Conservation (phyloP, 352 stramenopile genomes). For the Globisporangium megalacanthum region DNA sequence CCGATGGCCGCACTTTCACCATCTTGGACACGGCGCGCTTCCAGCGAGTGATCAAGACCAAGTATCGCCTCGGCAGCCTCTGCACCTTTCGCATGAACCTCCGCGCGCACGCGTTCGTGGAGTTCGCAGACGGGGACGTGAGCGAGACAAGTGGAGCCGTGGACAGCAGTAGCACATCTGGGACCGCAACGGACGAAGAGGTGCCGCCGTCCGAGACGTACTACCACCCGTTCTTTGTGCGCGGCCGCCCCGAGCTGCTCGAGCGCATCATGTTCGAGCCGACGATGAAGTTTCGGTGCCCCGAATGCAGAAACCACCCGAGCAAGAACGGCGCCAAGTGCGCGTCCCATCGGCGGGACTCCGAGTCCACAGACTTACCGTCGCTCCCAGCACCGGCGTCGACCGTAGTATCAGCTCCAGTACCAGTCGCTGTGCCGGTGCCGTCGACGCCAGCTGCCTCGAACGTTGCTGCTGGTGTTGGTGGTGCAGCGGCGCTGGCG, state of each 20-base stretch:
- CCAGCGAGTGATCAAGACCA: constrained; percentile 8
- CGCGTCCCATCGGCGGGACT: not conserved
- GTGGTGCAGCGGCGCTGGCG: no score
- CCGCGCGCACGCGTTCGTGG: constrained; percentile 3
- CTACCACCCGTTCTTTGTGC: not conserved
- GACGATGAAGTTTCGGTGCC: not conserved
- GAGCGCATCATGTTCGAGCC: not conserved
- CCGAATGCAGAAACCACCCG: not conserved
- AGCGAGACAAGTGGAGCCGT: not conserved
- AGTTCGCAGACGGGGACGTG: not conserved
- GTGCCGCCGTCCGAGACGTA: not conserved
- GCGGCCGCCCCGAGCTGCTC: not conserved
- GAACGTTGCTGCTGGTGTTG: no score
- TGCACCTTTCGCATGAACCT: constrained; percentile 9
- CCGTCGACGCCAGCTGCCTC: no score
- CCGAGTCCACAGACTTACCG: no score
- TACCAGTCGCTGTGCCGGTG: no score
- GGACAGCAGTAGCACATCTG: no score
- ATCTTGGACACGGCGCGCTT: constrained; percentile 9
- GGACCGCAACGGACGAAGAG: not conserved
- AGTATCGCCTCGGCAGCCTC: constrained; percentile 7
- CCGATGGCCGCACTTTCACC: constrained; percentile 3
- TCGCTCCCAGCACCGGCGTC: no score
- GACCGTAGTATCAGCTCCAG: no score
- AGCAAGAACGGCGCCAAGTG: not conserved